These are phyloP conservation scores for Dicorynia guianensis DNA, from an alignment of 306 rosid species.

Conservation along the genomic window DNA sequence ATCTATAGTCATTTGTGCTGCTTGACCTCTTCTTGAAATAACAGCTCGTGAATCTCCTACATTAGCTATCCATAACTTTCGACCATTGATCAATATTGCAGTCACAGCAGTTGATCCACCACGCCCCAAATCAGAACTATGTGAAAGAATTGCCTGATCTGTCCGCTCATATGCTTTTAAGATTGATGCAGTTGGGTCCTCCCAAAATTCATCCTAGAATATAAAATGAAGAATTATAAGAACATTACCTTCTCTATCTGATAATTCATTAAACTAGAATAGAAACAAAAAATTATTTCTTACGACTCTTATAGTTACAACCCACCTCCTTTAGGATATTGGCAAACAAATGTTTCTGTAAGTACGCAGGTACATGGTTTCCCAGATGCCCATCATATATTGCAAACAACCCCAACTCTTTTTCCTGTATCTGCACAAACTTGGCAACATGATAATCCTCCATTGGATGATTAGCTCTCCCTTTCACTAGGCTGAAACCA, in stretches of 20 bases:
- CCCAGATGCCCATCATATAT: constrained; percentile 95
- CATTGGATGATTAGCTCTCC: constrained; percentile 98
- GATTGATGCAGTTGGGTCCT: constrained; percentile 73
- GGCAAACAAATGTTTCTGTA: constrained; percentile 82
- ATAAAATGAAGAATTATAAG: constrained; percentile 39
- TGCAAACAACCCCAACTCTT: constrained; percentile 91
- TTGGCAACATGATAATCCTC: constrained; percentile 98
- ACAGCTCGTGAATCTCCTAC: constrained; percentile 98
- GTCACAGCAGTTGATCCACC: constrained; percentile 99
- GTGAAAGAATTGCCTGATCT: constrained; percentile 86
- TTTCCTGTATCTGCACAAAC: constrained; percentile 64
- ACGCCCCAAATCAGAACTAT: constrained; percentile 90
- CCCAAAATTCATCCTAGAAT: constrained; percentile 86
- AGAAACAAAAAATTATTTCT: constrained; percentile 22
- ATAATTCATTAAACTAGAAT: constrained; percentile 24
- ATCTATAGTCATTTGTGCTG: constrained; percentile 81
- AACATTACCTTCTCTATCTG: constrained; percentile 17
- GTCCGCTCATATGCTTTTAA: constrained; percentile 88
- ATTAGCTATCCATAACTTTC: constrained; percentile 76
- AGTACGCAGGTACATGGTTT: constrained; percentile 83
- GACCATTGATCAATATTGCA: constrained; percentile 78
- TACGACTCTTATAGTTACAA: constrained; percentile 29
- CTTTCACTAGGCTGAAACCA: constrained; percentile 86
- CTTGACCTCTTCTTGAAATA: constrained; percentile 80
- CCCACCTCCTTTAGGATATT: constrained; percentile 87